These are phyloP conservation scores for Volvox reticuliferus DNA, from an alignment of 139 green algal species.

Conservation along the genomic window DNA sequence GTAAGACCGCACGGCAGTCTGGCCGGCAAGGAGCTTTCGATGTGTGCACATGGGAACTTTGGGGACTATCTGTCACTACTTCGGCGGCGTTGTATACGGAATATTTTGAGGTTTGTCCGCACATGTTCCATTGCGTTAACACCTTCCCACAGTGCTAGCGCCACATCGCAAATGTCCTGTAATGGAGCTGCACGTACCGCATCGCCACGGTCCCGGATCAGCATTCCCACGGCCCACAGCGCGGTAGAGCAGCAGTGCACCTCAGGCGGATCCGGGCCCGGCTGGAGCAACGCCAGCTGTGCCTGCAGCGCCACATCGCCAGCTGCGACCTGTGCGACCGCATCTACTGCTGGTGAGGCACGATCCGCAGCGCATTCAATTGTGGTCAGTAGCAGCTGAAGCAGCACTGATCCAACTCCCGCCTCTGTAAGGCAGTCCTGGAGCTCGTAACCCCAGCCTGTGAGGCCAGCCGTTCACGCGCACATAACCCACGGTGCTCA, in stretches of 20 bases:
- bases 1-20: too few species aligned
- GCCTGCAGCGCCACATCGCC: background rate
- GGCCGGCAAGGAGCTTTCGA: too few species aligned
- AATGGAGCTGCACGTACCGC: background rate
- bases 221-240: conserved; percentile 40
- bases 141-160: too few species aligned
- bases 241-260: conserved; percentile 34
- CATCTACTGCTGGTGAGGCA: background rate
- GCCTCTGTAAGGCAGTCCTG: background rate
- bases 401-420: background rate
- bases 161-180: too few species aligned
- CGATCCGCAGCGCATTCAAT: background rate
- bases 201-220: background rate
- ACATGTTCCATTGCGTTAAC: too few species aligned
- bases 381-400: conserved; percentile 26
- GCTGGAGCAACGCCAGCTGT: background rate
- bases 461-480: background rate
- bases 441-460: conserved; percentile 1
- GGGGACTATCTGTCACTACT: too few species aligned
- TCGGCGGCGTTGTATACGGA: too few species aligned
- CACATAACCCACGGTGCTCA: background rate
- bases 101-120: too few species aligned
- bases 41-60: too few species aligned
- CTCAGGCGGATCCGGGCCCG: background rate
- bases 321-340: background rate